Conservation (phyloP, 176 grass and related monocot species). For the Oryza glumipatula region DNA sequence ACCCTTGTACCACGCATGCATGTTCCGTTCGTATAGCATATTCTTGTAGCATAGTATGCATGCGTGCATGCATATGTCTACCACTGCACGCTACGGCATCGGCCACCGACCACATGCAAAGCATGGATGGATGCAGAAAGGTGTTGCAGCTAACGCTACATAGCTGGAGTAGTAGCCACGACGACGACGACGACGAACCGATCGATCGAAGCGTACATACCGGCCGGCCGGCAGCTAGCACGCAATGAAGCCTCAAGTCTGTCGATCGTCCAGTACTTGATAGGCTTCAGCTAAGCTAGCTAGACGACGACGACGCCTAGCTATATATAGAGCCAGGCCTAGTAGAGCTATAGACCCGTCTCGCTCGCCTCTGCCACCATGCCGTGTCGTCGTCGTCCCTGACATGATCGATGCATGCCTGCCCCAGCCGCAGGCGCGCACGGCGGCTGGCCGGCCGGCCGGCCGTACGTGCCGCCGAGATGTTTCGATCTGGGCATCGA, state of each 20-base stretch:
- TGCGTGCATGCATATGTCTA: not conserved
- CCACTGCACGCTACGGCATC: not conserved
- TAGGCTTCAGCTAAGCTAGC: not conserved
- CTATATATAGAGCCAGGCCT: not conserved
- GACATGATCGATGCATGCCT: constrained; percentile 31
- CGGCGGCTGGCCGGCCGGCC: too few relatives aligned
- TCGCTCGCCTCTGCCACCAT: not conserved
- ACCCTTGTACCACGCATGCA: too few relatives aligned
- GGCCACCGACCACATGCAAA: not conserved
- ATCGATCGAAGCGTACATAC: not conserved
- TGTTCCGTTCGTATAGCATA: constrained; percentile 12
- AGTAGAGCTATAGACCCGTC: not conserved
- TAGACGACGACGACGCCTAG: too few relatives aligned
- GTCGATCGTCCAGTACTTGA: not conserved
- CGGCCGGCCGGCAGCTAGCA: not conserved
- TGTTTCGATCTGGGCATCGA: not conserved
- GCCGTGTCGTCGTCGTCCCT: not conserved
- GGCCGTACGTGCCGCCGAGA: not conserved
- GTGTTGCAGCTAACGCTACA: not conserved
- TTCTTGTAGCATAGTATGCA: constrained; percentile 14
- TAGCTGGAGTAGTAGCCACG: too few relatives aligned
- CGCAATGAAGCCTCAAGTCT: constrained; percentile 15
- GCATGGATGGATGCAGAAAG: not conserved
- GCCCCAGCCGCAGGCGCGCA: not conserved
- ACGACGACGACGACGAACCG: not conserved